phyloP scores from a whole-genome alignment of 2,329 filamentous ascomycete genomes.

The Monilinia laxa region DNA sequence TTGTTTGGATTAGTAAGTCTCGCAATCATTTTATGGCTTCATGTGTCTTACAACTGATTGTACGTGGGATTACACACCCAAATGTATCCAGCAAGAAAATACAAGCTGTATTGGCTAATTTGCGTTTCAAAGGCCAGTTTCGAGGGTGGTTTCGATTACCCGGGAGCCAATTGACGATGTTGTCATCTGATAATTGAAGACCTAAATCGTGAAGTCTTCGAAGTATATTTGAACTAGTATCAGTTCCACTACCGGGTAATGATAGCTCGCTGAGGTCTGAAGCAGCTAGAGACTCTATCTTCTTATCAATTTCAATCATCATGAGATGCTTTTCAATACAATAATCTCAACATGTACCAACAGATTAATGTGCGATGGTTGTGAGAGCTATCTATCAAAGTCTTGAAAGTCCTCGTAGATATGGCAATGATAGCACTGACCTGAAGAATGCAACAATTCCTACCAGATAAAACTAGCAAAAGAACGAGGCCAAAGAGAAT shows the following conservation, averaged over 20 bases:
- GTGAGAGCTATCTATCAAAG: neutral
- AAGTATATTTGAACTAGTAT: neutral
- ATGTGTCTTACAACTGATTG: neutral
- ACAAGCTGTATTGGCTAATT: conserved; percentile 9
- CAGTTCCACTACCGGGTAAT: neutral
- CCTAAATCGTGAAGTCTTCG: conserved; percentile 9
- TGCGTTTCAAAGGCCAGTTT: conserved; percentile 15
- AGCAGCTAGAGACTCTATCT: neutral
- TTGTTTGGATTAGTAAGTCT: neutral
- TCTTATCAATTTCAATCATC: conserved; percentile 4
- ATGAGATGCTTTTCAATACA: neutral
- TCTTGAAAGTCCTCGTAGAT: neutral
- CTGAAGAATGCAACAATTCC: neutral
- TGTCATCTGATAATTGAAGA: neutral
- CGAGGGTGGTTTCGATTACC: conserved; percentile 12
- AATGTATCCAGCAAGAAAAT: conserved; percentile 20
- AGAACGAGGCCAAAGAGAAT: neutral
- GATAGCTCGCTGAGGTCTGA: conserved; percentile 4
- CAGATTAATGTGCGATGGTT: neutral
- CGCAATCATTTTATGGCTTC: neutral
- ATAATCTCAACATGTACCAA: conserved; percentile 1
- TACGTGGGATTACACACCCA: neutral
- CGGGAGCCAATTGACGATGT: conserved; percentile 10
- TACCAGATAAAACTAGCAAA: neutral
- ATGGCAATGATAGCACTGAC: conserved; percentile 1